phyloP scores from a whole-genome alignment of 2,329 filamentous ascomycete genomes.

The Trichoderma harzianum region DNA sequence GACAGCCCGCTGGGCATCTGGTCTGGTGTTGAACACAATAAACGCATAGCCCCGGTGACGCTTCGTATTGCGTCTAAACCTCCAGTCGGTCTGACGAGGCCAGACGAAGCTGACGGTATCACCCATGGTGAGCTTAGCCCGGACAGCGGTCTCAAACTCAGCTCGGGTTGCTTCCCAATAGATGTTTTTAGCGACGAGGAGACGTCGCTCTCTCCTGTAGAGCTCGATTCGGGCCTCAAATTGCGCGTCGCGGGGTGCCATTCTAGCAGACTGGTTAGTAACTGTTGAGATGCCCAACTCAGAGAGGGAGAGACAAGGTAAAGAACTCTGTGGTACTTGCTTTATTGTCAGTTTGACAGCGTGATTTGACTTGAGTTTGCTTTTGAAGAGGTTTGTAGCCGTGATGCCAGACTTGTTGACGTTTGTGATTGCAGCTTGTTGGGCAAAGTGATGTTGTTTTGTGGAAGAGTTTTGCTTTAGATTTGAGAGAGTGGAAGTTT shows the following conservation, averaged over 20 bases:
- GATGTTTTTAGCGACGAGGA: too few species aligned
- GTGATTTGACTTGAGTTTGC: not conserved
- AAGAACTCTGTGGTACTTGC: not conserved
- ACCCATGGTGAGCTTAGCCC: too few species aligned
- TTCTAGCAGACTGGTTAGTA: not conserved
- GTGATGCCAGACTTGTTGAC: not conserved
- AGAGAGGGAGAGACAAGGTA: not conserved
- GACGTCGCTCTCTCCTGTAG: too few species aligned
- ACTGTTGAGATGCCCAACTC: not conserved
- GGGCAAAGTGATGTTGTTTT: not conserved
- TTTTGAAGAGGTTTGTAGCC: not conserved
- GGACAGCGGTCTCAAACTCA: too few species aligned
- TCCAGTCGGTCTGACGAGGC: too few species aligned
- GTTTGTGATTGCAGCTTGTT: not conserved
- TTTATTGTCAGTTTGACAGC: not conserved
- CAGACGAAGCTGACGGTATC: too few species aligned
- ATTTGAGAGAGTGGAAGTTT: not conserved
- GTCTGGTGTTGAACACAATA: too few species aligned
- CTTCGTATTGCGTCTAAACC: too few species aligned
- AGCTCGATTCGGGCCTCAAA: too few species aligned
- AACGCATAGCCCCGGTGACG: too few species aligned
- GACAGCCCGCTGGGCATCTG: too few species aligned
- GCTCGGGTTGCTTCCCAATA: too few species aligned
- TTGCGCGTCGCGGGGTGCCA: not conserved
- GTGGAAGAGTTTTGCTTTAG: not conserved